phyloP scores from a whole-genome alignment of 257 asterid species.

The Ajuga chamaepitys region DNA sequence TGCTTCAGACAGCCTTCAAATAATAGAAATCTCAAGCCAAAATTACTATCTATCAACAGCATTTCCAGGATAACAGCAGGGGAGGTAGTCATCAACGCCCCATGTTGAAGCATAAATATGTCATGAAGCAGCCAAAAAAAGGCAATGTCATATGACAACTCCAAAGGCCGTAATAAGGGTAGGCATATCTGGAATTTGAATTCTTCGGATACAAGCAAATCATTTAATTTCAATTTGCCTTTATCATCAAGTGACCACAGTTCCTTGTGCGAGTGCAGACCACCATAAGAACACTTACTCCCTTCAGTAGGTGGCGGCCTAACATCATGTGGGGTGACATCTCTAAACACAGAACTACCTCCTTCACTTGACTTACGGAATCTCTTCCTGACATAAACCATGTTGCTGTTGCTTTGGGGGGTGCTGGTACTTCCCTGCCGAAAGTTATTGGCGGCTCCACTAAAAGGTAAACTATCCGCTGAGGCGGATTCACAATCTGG shows the following conservation, averaged over 20 bases:
- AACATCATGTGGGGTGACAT: conserved; percentile 28
- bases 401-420: conserved; percentile 21
- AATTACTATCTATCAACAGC: conserved; percentile 67
- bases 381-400: conserved; percentile 76
- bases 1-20: conserved; percentile 71
- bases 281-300: conserved; percentile 2
- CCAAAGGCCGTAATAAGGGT: conserved; percentile 31
- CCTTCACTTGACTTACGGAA: conserved; percentile 28
- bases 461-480: conserved; percentile 25
- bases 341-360: conserved; percentile 22
- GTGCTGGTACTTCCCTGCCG: conserved; percentile 29
- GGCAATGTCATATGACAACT: conserved; percentile 23
- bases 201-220: conserved; percentile 31
- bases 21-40: conserved; percentile 68
- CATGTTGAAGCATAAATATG: conserved; percentile 53
- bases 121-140: conserved; percentile 36
- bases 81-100: conserved; percentile 54
- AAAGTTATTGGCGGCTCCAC: conserved; percentile 25
- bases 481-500: conserved; percentile 30
- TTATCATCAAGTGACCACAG: conserved; percentile 40
- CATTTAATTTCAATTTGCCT: conserved; percentile 34
- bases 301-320: conserved; percentile 14
- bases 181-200: conserved; percentile 37
- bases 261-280: conserved; percentile 18
- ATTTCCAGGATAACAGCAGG: conserved; percentile 75